Evolutionary conservation across 495 filamentous ascomycete genomes (phyloP).

Genomic region (Talaromyces trachyspermus): DNA sequence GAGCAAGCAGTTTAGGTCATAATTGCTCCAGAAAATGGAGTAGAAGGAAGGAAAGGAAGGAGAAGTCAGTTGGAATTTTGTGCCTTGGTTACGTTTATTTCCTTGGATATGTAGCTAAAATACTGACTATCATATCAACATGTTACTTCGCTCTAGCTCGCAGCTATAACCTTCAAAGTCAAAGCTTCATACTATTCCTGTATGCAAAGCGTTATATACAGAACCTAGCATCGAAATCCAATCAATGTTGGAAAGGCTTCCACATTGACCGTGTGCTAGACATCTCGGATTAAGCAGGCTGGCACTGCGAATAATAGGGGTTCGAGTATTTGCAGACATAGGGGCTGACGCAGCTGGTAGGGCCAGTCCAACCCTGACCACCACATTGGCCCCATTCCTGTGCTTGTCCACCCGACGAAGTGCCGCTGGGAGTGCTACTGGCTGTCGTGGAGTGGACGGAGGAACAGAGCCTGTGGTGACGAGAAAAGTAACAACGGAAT

Average conservation of each 20-base stretch:
- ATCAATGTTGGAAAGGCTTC: background rate
- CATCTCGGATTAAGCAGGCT: background rate
- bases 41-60: too few species aligned
- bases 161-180: background rate
- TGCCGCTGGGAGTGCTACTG: background rate
- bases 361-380: slow-evolving; percentile 39
- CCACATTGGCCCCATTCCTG: slow-evolving; percentile 46
- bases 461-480: slow-evolving; percentile 1
- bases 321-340: slow-evolving; percentile 40
- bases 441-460: background rate
- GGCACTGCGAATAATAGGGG: slow-evolving; percentile 44
- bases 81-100: too few species aligned
- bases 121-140: too few species aligned
- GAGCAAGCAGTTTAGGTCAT: too few species aligned
- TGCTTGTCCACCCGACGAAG: slow-evolving; percentile 3
- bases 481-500: background rate
- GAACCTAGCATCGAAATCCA: too few species aligned
- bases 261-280: background rate
- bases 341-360: slow-evolving; percentile 34
- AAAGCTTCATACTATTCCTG: too few species aligned
- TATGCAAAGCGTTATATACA: too few species aligned
- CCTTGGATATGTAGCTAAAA: too few species aligned
- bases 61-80: too few species aligned
- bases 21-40: too few species aligned
- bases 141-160: background rate